Evolutionary conservation across 2,329 filamentous ascomycete genomes (phyloP).

Genomic region (Onygenales sp.): DNA sequence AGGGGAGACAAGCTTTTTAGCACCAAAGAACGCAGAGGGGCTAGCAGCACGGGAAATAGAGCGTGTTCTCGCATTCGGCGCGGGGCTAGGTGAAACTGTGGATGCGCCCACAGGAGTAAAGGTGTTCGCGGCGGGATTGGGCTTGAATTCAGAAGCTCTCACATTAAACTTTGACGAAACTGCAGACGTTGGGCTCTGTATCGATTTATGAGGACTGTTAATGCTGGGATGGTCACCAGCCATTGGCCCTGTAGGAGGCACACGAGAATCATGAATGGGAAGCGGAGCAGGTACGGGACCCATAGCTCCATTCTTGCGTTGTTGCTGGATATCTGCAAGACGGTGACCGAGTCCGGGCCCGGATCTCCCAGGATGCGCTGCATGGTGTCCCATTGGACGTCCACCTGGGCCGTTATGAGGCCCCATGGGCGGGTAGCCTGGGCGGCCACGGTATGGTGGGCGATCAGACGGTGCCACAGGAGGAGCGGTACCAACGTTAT

Average conservation of each 20-base stretch:
- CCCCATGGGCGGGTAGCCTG: slow-evolving; percentile 37
- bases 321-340: slow-evolving; percentile 43
- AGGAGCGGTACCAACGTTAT: slow-evolving; percentile 28
- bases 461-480: slow-evolving; percentile 34
- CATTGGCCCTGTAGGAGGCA: slow-evolving; percentile 61
- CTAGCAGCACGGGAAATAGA: slow-evolving; percentile 39
- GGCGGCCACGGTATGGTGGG: slow-evolving; percentile 39
- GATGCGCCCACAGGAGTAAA: slow-evolving; percentile 62
- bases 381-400: slow-evolving; percentile 32
- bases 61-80: slow-evolving; percentile 46
- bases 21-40: slow-evolving; percentile 51
- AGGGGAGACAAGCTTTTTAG: slow-evolving; percentile 59
- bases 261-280: slow-evolving; percentile 56
- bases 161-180: slow-evolving; percentile 50
- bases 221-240: slow-evolving; percentile 41
- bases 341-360: slow-evolving; percentile 41
- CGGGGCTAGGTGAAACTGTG: slow-evolving; percentile 64
- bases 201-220: slow-evolving; percentile 33
- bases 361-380: slow-evolving; percentile 31
- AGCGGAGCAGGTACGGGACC: slow-evolving; percentile 43
- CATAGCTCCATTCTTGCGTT: slow-evolving; percentile 37
- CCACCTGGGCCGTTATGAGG: slow-evolving; percentile 34
- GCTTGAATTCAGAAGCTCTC: slow-evolving; percentile 67
- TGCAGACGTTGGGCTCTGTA: slow-evolving; percentile 46
- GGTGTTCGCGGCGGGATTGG: slow-evolving; percentile 66